Percentiles rank a stretch among this genome's conserved stretches.
phyloP scores from a whole-genome alignment of 352 stramenopile genomes.

The Elongisporangium anandrum region DNA sequence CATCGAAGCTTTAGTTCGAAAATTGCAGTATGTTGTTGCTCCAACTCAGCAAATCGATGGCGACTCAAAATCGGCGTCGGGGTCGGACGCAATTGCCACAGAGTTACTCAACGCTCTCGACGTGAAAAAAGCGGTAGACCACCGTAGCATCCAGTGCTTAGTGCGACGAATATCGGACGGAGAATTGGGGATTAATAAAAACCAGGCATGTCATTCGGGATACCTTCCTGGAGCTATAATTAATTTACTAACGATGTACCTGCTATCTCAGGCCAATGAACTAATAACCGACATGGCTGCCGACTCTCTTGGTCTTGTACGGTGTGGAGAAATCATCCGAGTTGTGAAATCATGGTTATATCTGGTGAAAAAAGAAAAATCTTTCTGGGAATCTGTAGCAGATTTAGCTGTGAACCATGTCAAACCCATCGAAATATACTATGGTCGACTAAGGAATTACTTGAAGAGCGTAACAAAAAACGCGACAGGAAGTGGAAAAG shows the following conservation, averaged over 20 bases:
- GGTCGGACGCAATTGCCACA: not conserved
- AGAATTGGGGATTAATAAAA: not conserved
- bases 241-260: not conserved
- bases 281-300: constrained; percentile 25
- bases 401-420: constrained; percentile 9
- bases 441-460: not conserved
- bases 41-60: not conserved
- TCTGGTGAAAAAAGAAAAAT: constrained; percentile 17
- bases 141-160: constrained; percentile 34
- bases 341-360: constrained; percentile 39
- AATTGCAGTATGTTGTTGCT: not conserved
- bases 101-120: constrained; percentile 12
- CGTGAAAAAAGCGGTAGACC: constrained; percentile 30
- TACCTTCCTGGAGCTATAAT: too few species aligned
- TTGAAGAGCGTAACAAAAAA: not conserved
- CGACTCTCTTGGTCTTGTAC: constrained; percentile 41
- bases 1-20: constrained; percentile 1
- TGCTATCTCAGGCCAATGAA: constrained; percentile 18
- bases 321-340: constrained; percentile 44
- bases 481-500: too few species aligned
- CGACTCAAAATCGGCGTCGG: not conserved
- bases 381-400: constrained; percentile 34
- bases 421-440: constrained; percentile 8
- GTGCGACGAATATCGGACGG: constrained; percentile 38
- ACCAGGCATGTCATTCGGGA: not conserved